Evolutionary conservation across 2,329 filamentous ascomycete genomes (phyloP), one percentile per base, ranked within the genome.

Genomic region (Fusarium buharicum): DNA sequence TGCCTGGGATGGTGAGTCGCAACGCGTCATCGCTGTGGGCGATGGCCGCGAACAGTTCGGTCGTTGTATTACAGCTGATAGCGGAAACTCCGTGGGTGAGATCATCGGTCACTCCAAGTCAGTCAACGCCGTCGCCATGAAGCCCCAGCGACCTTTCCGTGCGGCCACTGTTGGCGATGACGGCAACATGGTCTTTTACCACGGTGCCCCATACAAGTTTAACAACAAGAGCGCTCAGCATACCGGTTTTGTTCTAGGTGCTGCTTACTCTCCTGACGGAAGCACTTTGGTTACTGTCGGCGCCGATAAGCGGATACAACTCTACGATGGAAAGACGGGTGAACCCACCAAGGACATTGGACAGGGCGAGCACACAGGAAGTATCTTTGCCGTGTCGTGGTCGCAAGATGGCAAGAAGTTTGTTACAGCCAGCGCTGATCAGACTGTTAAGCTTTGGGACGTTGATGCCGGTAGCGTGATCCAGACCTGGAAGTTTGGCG

Each of bases 261-360:
- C 93, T 5, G 91, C 88, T 3, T 99, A 97, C 76, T 94, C 92
- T 24, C 94, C 94, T 0, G 93, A 98, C 73, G 95, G 95, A 41
- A 87, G 82, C 36, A 81, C 82, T 33, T 81, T 99, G 59, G 91
- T 95, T 30, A 97, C 90, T 48, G 94, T 97, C 2, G 94, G 95
- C 33, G 92, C 91, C n/a, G 95, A 99, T 77, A 89, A 89, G 74
- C 87, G 86, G 73, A 97, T 99, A 65, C 96, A 95, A 82, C 81
- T 99, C 10, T 99, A 97, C 74, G 93, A 99, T 74, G 95, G 94
- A 61, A 97, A 96, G 83, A 97, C 93, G 14, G 95, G 95, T 27
- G 93, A 97, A 73, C 84, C 90, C 1, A 91, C 87, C 39, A 85
- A 81, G 56, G 84, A 91, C 67, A 89, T 99, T 69, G 90, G 90